Evolutionary conservation across 2,329 filamentous ascomycete genomes (phyloP).

Genomic region (Pseudogymnoascus sp.): DNA sequence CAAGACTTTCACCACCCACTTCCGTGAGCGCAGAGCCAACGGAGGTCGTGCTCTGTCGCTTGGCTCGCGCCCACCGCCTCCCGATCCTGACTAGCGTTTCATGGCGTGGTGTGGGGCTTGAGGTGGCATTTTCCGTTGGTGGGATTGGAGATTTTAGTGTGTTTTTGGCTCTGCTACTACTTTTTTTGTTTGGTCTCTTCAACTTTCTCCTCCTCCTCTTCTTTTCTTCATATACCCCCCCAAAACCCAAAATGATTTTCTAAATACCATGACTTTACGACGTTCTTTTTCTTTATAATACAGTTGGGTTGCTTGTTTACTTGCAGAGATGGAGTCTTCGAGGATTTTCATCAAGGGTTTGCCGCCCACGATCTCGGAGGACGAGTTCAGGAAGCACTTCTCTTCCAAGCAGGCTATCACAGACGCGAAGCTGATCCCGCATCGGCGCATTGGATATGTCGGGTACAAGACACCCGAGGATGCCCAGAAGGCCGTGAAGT

Average conservation of each 20-base stretch:
- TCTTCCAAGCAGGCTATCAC: conserved; percentile 68
- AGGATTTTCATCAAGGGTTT: conserved; percentile 73
- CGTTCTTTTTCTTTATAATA: conserved; percentile 5
- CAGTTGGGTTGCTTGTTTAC: not conserved
- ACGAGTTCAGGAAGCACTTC: conserved; percentile 85
- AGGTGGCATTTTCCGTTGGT: conserved; percentile 5
- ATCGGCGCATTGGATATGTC: conserved; percentile 89
- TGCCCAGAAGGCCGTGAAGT: conserved; percentile 76
- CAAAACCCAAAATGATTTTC: not conserved
- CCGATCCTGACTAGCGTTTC: conserved; percentile 5
- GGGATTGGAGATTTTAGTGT: conserved; percentile 2
- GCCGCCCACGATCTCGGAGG: conserved; percentile 76
- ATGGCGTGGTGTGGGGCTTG: not conserved
- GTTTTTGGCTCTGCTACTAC: not conserved
- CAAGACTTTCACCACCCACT: conserved; percentile 7
- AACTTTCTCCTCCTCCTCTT: not conserved
- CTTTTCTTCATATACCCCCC: not conserved
- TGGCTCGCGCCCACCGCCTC: conserved; percentile 3
- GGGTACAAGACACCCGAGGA: conserved; percentile 80
- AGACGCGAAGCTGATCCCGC: conserved; percentile 83
- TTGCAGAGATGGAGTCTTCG: conserved; percentile 40
- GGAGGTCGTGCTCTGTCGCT: conserved; percentile 4
- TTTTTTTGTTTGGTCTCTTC: not conserved
- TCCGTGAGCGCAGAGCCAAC: conserved; percentile 1
- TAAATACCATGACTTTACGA: conserved; percentile 1